Conservation (phyloP, 2,329 filamentous ascomycete species). For the Ophiostoma australiae region DNA sequence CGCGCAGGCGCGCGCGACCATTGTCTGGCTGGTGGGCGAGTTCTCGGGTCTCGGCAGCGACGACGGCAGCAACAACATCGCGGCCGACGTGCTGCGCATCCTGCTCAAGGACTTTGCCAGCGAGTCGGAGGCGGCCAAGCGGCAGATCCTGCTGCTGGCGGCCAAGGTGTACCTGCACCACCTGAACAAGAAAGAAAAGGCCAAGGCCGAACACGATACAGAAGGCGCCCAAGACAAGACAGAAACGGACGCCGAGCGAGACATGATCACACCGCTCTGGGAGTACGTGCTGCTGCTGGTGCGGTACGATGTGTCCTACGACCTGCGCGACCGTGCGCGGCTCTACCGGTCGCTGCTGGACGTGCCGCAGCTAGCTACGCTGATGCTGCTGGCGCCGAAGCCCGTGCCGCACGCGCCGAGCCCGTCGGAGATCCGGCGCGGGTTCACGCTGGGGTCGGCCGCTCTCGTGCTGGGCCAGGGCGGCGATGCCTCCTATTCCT, state of each 20-base stretch:
- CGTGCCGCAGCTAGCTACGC: conserved; percentile 78
- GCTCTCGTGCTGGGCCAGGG: conserved; percentile 79
- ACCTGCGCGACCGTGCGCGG: conserved; percentile 84
- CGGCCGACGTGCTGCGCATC: conserved; percentile 85
- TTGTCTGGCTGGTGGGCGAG: conserved; percentile 96
- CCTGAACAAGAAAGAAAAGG: conserved; percentile 52
- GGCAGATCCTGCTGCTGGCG: conserved; percentile 85
- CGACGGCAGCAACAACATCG: conserved; percentile 87
- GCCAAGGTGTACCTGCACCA: conserved; percentile 97
- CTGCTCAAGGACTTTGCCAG: conserved; percentile 72
- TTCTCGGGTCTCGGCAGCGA: conserved; percentile 75
- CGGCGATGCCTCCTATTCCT: conserved; percentile 34
- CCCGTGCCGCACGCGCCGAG: conserved; percentile 86
- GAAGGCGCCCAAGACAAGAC: background rate
- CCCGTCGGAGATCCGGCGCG: conserved; percentile 76
- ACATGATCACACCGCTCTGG: conserved; percentile 75
- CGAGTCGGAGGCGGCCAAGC: conserved; percentile 79
- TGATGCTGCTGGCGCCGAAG: conserved; percentile 90
- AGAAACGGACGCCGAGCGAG: conserved; percentile 31
- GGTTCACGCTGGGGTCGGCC: conserved; percentile 74
- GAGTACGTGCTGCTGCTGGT: conserved; percentile 78
- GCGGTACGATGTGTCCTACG: conserved; percentile 90
- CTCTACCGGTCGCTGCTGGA: conserved; percentile 81
- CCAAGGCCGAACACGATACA: conserved; percentile 20
- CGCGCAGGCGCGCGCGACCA: conserved; percentile 83